Percentiles rank a stretch among this genome's conserved stretches.
These are phyloP conservation scores for Pleurotus ostreatus DNA, from an alignment of 768 basidiomycete genomes.

Conservation along the genomic window DNA sequence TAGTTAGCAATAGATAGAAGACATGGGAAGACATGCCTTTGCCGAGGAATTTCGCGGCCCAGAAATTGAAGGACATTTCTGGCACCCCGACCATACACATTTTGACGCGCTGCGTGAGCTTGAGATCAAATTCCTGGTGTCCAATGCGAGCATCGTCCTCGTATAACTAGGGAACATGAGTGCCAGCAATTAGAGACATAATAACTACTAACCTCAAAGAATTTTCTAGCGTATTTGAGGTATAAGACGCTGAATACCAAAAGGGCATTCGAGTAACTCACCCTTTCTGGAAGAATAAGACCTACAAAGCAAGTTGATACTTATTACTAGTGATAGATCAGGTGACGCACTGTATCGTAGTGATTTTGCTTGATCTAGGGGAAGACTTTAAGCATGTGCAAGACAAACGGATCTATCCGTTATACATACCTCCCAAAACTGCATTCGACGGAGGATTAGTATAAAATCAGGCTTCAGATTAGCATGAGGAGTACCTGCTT, in stretches of 20 bases:
- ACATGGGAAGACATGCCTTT: conserved; percentile 44
- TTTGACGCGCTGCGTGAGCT: conserved; percentile 88
- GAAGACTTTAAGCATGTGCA: not conserved
- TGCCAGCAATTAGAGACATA: not conserved
- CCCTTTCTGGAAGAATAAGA: conserved; percentile 99
- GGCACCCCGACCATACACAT: conserved; percentile 94
- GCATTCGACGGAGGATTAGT: conserved; percentile 8
- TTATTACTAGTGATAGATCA: conserved; percentile 14
- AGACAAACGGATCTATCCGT: not conserved
- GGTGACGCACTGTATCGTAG: conserved; percentile 73
- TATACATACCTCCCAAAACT: conserved; percentile 68
- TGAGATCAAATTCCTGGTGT: conserved; percentile 92
- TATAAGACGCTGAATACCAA: not conserved
- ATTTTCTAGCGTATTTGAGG: conserved; percentile 48
- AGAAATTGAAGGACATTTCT: conserved; percentile 88
- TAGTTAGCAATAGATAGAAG: not conserved
- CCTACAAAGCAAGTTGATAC: conserved; percentile 31
- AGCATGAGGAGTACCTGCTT: conserved; percentile 53
- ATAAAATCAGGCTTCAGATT: not conserved
- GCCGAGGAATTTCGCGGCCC: conserved; percentile 89
- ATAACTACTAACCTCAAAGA: conserved; percentile 55
- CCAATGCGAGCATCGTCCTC: conserved; percentile 94
- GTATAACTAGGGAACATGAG: conserved; percentile 54
- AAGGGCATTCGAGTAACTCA: conserved; percentile 22
- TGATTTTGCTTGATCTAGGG: conserved; percentile 92